A percentile compares a stretch with the other conserved stretches of the same genome.
Evolutionary conservation across 176 grass and related monocot genomes (phyloP).

Genomic region (Lolium multiflorum): DNA sequence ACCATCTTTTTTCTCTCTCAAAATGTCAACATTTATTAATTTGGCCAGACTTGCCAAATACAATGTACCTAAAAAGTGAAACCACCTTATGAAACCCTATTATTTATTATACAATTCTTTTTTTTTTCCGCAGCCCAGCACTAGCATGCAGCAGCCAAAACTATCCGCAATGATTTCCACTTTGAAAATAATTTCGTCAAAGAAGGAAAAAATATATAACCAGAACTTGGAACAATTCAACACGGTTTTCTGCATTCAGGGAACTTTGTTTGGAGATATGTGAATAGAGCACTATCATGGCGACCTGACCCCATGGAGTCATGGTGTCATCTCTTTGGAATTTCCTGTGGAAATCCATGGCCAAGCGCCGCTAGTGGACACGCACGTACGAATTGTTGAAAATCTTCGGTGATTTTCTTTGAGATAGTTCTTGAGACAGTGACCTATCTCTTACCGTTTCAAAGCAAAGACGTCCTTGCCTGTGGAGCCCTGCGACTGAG

Average conservation of each 20-base stretch:
- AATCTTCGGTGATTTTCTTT: background rate
- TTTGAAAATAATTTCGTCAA: constrained; percentile 42
- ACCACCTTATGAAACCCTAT: constrained; percentile 26
- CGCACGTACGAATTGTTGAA: background rate
- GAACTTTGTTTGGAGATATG: constrained; percentile 35
- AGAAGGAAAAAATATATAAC: constrained; percentile 24
- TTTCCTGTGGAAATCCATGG: constrained; percentile 46
- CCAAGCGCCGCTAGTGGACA: background rate
- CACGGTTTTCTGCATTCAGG: constrained; percentile 41
- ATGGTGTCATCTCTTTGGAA: constrained; percentile 34
- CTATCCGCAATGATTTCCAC: constrained; percentile 41
- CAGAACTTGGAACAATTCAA: constrained; percentile 51
- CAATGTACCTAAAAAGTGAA: constrained; percentile 38
- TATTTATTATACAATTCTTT: background rate
- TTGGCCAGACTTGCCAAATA: constrained; percentile 11
- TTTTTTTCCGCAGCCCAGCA: background rate
- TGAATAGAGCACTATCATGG: constrained; percentile 22
- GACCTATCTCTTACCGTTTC: constrained; percentile 35
- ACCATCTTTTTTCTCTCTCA: background rate
- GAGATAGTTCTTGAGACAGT: background rate
- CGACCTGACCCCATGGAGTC: background rate
- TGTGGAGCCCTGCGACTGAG: background rate
- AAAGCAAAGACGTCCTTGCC: constrained; percentile 25
- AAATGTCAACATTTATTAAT: background rate
- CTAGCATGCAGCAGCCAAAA: constrained; percentile 22